These are phyloP conservation scores for Clitoria ternatea DNA, from an alignment of 306 rosid species.

Conservation along the genomic window DNA sequence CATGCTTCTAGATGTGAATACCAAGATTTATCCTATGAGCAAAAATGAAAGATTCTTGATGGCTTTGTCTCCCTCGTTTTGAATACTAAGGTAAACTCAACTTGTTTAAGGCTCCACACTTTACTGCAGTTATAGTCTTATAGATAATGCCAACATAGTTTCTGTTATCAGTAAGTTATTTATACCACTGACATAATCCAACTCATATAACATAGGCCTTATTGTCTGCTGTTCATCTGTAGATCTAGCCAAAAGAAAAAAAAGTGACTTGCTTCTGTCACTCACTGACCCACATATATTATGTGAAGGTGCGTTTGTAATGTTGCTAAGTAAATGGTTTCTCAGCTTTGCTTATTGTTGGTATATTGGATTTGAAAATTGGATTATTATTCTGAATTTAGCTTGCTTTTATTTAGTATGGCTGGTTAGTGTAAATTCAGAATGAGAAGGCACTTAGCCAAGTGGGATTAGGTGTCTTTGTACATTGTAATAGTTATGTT, in stretches of 20 bases:
- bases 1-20: slow-evolving; percentile 70
- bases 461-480: too few species aligned
- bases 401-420: too few species aligned
- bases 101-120: background rate
- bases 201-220: background rate
- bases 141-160: background rate
- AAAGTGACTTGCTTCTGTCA: background rate
- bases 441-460: too few species aligned
- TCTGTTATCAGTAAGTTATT: background rate
- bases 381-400: too few species aligned
- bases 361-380: too few species aligned
- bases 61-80: slow-evolving; percentile 66
- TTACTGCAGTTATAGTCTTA: background rate
- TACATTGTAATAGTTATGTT: too few species aligned
- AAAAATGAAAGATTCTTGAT: slow-evolving; percentile 59
- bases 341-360: too few species aligned
- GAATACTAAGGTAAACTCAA: slow-evolving; percentile 49
- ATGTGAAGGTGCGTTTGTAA: background rate
- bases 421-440: too few species aligned
- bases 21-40: slow-evolving; percentile 73
- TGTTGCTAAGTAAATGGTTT: background rate
- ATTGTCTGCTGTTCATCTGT: background rate
- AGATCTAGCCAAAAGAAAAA: background rate
- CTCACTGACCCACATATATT: background rate
- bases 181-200: background rate